phyloP scores from a whole-genome alignment of 768 basidiomycete genomes.

The Xerocomus potaroensis region DNA sequence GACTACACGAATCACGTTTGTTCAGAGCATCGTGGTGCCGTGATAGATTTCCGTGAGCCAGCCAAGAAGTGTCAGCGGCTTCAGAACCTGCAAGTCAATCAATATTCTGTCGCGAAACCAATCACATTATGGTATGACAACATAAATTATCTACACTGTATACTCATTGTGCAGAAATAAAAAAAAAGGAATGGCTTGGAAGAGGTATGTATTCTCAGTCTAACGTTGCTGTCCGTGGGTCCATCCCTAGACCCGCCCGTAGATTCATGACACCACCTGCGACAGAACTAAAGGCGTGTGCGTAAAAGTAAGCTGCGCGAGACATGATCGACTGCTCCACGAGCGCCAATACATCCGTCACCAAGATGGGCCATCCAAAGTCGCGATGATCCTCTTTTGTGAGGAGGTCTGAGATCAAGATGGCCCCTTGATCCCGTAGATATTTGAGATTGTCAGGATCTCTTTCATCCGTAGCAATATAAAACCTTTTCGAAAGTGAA shows the following conservation, averaged over 20 bases:
- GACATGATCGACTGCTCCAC: slow-evolving; percentile 40
- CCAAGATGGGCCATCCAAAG: slow-evolving; percentile 40
- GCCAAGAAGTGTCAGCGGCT: too few species aligned
- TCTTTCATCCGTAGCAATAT: slow-evolving; percentile 43
- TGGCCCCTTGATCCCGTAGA: slow-evolving; percentile 33
- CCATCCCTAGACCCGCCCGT: slow-evolving; percentile 37
- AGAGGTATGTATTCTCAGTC: slow-evolving; percentile 21
- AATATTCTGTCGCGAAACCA: too few species aligned
- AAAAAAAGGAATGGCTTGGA: not conserved
- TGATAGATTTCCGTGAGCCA: too few species aligned
- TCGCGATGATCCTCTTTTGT: slow-evolving; percentile 37
- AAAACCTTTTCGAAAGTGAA: slow-evolving; percentile 21
- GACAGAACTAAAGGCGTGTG: slow-evolving; percentile 37
- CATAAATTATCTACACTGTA: not conserved
- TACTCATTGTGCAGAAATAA: too few species aligned
- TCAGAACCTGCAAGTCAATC: too few species aligned
- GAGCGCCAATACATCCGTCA: slow-evolving; percentile 41
- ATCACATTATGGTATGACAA: not conserved
- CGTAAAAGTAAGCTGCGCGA: slow-evolving; percentile 40
- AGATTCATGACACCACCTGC: slow-evolving; percentile 41
- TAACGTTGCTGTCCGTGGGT: slow-evolving; percentile 37
- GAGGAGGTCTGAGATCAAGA: slow-evolving; percentile 40
- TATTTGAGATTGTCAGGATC: slow-evolving; percentile 28
- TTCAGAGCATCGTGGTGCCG: too few species aligned
- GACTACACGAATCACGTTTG: too few species aligned